Evolutionary conservation across 257 asterid species (phyloP), one percentile per base, ranked within the genome.

Genomic region (Prunella vulgaris): DNA sequence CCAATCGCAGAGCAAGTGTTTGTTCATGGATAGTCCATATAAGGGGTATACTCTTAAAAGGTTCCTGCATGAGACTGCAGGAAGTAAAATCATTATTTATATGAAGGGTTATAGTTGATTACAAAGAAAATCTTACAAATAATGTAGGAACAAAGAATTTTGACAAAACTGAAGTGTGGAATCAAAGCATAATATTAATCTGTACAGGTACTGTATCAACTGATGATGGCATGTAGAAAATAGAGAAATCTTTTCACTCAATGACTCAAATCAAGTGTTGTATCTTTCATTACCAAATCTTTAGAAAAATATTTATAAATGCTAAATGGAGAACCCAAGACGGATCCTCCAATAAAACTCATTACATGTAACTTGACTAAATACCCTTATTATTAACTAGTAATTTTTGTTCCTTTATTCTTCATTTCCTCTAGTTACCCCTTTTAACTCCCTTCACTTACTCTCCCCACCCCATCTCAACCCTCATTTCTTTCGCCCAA

Each of bases 31-130:
- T 82, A 25, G 93, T 88, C 98, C 98, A 93, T 73, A 93, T 76
- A 56, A 93, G 74, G 60, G 97, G 96, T 70, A 87, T 81, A 57
- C 77, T 74, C 79, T 70, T 84, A 74, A 90, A 93, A 61, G 98
- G 98, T 62, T 88, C 98, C 93, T 85, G 96, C 95, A 84, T 83
- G 64, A 93, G 85, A 75, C 98, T 93, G 93, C 70, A 76, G 74
- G 65, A 78, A 77, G 82, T 85, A 83, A 81, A 81, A 76, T 71
- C 77, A 67, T 82, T 74, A 76, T 70, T 76, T 76, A 73, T 72
- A 40, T 32, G 59, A 67, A 53, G 73, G 42, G 30, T 32, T 14
- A 75, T 9, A 35, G 18, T 28, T 22, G 64, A 54, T 25, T 40
- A 24, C 25, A 64, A 52, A 44, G 9, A 10, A 10, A 42, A 8